Percentiles rank a stretch among this genome's conserved stretches.
Evolutionary conservation across 352 stramenopile species (phyloP).

Genomic region (Salisapilia sapeloensis): DNA sequence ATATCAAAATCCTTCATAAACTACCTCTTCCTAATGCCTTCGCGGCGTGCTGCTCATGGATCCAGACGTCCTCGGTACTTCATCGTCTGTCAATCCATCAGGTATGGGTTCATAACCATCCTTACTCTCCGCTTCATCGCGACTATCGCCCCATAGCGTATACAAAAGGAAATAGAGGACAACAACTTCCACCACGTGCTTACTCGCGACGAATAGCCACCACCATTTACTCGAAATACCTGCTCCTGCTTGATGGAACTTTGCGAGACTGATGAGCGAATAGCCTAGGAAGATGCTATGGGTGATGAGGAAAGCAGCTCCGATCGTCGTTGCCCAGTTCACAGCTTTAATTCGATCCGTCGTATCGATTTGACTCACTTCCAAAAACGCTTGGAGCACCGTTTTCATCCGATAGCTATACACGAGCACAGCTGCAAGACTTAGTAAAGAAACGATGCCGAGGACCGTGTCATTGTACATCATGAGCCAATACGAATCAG

Average conservation of each 20-base stretch:
- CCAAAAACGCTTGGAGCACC: conserved; percentile 88
- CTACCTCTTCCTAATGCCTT: no score
- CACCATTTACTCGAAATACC: conserved; percentile 78
- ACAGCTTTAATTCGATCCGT: conserved; percentile 92
- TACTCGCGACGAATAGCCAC: conserved; percentile 88
- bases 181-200: conserved; percentile 86
- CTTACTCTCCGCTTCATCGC: conserved; percentile 41
- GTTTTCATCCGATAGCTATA: conserved; percentile 93
- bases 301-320: conserved; percentile 91
- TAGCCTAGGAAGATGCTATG: conserved; percentile 79
- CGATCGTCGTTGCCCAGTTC: conserved; percentile 90
- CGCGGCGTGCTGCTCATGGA: no score
- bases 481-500: conserved; percentile 91
- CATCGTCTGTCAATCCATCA: conserved; percentile 43
- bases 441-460: conserved; percentile 72
- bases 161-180: conserved; percentile 92
- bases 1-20: no score
- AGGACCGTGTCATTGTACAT: conserved; percentile 86
- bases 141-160: conserved; percentile 80
- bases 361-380: conserved; percentile 93
- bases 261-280: conserved; percentile 68
- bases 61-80: no score
- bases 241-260: conserved; percentile 74
- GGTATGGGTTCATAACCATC: conserved; percentile 66
- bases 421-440: conserved; percentile 84